Conservation (phyloP, 176 grass and related monocot species). For the Pontederia paniculata region DNA sequence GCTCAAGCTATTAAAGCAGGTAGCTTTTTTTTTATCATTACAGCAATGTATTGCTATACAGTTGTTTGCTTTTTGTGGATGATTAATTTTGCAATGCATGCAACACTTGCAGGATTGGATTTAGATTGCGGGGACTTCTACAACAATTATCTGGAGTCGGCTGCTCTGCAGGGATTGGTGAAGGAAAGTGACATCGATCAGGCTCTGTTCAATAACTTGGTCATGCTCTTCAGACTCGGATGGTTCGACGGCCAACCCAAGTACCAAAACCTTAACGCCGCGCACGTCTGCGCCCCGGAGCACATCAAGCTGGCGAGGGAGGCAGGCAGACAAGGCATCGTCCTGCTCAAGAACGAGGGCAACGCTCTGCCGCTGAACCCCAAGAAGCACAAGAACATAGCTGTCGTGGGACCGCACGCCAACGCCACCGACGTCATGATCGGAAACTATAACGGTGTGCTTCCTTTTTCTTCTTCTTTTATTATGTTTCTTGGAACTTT, state of each 20-base stretch:
- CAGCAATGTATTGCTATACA: neutral
- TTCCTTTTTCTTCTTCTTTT: too few relatives aligned
- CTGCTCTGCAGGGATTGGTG: constrained; percentile 56
- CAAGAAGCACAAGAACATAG: constrained; percentile 49
- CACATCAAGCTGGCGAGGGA: constrained; percentile 80
- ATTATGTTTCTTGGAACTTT: too few relatives aligned
- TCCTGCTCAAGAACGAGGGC: constrained; percentile 73
- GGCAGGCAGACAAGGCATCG: constrained; percentile 73
- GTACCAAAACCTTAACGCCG: constrained; percentile 52
- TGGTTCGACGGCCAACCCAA: constrained; percentile 88
- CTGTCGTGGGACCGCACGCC: constrained; percentile 88
- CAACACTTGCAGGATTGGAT: constrained; percentile 49
- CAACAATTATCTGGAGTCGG: constrained; percentile 46
- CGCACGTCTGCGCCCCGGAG: constrained; percentile 61
- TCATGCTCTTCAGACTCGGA: constrained; percentile 68
- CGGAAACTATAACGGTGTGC: constrained; percentile 78
- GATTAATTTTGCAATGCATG: too few relatives aligned
- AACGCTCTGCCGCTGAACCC: constrained; percentile 46
- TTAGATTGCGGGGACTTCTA: constrained; percentile 81
- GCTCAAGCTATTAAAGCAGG: neutral
- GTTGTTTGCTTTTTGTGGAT: neutral
- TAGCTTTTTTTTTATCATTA: too few relatives aligned
- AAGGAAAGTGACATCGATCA: constrained; percentile 48
- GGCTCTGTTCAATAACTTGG: constrained; percentile 82
- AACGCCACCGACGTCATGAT: constrained; percentile 93